These are phyloP conservation scores for Phytophthora cactorum DNA, from an alignment of 352 stramenopile genomes.

Conservation along the genomic window DNA sequence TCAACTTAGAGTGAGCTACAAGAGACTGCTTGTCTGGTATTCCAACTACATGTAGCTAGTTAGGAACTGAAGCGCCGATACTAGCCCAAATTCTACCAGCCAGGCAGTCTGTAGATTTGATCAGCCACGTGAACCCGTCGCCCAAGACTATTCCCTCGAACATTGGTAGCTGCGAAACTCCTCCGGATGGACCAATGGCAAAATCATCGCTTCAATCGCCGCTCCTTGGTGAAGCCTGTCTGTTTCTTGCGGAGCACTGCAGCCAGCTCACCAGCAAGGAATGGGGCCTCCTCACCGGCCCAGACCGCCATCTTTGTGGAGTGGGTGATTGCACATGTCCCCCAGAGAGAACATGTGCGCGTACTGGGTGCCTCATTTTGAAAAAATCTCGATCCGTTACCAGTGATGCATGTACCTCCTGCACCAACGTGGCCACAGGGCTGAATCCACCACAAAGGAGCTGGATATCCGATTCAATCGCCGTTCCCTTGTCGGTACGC, in stretches of 20 bases:
- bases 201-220: slow-evolving; percentile 24
- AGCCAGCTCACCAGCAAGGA: slow-evolving; percentile 43
- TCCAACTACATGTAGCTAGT: no score
- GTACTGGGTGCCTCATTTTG: slow-evolving; percentile 53
- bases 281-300: slow-evolving; percentile 48
- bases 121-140: slow-evolving; percentile 49
- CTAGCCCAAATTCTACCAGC: slow-evolving; percentile 35
- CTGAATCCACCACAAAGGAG: slow-evolving; percentile 50
- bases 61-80: slow-evolving; percentile 33
- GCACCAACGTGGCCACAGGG: slow-evolving; percentile 37
- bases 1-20: no score
- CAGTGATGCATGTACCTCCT: slow-evolving; percentile 52
- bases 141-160: slow-evolving; percentile 57
- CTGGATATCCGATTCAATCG: slow-evolving; percentile 64
- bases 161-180: slow-evolving; percentile 59
- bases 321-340: slow-evolving; percentile 57
- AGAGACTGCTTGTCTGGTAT: no score
- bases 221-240: slow-evolving; percentile 29
- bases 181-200: slow-evolving; percentile 54
- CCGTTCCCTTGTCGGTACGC: slow-evolving; percentile 53
- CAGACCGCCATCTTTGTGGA: slow-evolving; percentile 52
- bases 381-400: slow-evolving; percentile 46
- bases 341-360: slow-evolving; percentile 60
- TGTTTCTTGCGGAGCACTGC: slow-evolving; percentile 35
- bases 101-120: slow-evolving; percentile 61